phyloP scores from a whole-genome alignment of 495 filamentous ascomycete species.

The Tirmania nivea region DNA sequence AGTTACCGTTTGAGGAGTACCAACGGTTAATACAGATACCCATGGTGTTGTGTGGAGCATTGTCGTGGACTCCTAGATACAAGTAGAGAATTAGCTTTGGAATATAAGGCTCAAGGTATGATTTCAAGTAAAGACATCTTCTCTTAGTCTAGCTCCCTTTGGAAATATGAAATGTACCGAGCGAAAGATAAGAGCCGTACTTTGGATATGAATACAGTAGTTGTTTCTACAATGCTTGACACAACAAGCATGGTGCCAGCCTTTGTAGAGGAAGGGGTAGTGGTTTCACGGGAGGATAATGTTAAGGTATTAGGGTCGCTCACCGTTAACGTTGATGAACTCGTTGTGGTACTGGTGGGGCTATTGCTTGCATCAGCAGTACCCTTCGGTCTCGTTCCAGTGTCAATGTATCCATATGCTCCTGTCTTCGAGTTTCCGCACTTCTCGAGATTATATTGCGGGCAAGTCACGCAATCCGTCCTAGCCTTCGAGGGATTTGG shows the following conservation, averaged over 20 bases:
- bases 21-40: conserved; percentile 27
- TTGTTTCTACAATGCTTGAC: not conserved
- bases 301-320: not conserved
- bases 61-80: not conserved
- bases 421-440: conserved; percentile 36
- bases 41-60: conserved; percentile 21
- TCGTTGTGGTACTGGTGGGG: not conserved
- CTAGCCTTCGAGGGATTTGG: conserved; percentile 27
- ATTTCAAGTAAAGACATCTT: too few species aligned
- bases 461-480: conserved; percentile 36
- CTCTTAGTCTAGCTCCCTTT: too few species aligned
- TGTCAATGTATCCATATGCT: conserved; percentile 37
- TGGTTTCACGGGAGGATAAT: not conserved
- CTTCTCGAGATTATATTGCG: conserved; percentile 41
- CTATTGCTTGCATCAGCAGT: not conserved
- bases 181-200: not conserved
- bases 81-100: too few species aligned
- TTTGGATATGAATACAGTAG: not conserved
- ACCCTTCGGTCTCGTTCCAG: not conserved
- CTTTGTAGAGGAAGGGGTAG: not conserved
- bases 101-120: too few species aligned
- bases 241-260: not conserved
- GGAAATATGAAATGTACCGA: not conserved
- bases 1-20: conserved; percentile 32
- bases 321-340: not conserved